A percentile compares a stretch with the other conserved stretches of the same genome.
These are phyloP conservation scores for Warburgia ugandensis DNA, from an alignment of 164 flowering plant genomes.

Conservation along the genomic window DNA sequence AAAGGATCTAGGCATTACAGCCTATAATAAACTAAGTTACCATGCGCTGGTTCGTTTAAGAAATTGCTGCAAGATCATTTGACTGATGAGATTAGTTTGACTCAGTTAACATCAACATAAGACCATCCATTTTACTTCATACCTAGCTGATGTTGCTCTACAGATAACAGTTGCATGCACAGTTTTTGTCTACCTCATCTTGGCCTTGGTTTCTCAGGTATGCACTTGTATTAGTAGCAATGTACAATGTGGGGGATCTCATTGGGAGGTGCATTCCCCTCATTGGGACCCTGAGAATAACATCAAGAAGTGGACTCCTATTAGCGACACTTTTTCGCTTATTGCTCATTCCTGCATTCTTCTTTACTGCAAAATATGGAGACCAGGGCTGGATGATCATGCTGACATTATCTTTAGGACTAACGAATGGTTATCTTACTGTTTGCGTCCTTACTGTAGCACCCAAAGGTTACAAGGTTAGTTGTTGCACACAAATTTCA, in stretches of 20 bases:
- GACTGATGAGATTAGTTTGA: too few relatives aligned
- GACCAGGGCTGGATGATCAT: conserved; percentile 66
- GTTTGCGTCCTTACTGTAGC: conserved; percentile 51
- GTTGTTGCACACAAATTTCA: not conserved
- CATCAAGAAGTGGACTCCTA: conserved; percentile 41
- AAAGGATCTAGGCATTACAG: too few relatives aligned
- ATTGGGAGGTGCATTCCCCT: conserved; percentile 64
- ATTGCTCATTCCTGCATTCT: conserved; percentile 48
- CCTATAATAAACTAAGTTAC: too few relatives aligned
- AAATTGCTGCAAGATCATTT: too few relatives aligned
- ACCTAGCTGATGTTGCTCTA: not conserved
- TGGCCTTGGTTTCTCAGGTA: conserved; percentile 37
- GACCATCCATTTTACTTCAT: not conserved
- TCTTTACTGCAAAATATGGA: conserved; percentile 55
- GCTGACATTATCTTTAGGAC: conserved; percentile 44
- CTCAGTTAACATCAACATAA: too few relatives aligned
- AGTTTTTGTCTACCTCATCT: not conserved
- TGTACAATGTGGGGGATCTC: conserved; percentile 62
- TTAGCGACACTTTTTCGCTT: conserved; percentile 39
- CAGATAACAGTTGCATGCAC: not conserved
- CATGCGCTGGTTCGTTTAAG: too few relatives aligned
- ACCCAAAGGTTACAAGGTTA: conserved; percentile 63
- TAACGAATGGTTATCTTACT: conserved; percentile 56
- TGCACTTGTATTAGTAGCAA: conserved; percentile 63
- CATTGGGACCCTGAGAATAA: conserved; percentile 33